Base-by-base conservation (phyloP, 176 grass and related monocot species). In the Carex scoparia region DNA sequence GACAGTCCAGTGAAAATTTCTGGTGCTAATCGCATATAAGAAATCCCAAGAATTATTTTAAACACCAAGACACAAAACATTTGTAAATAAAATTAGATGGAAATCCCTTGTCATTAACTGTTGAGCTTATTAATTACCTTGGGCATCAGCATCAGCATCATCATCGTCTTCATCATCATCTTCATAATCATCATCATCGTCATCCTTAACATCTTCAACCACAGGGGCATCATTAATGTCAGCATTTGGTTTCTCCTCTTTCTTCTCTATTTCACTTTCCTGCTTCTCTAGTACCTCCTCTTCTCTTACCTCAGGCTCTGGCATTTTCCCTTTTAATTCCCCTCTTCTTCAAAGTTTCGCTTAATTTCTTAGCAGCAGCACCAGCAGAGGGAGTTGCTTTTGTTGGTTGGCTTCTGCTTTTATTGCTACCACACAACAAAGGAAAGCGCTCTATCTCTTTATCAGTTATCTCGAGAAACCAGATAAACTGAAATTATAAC, bases 201-300 rank as follows among this genome's bases (percentile, higher is more conserved):
- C 93, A 23, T 93, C 94, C 89, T 91, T 91, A 28, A 88, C 85
- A 68, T 95, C 94, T 86, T 95, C 94, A 61, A 95, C 87, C 7
- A 93, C 75, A 31, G 94, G 94, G 6, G 85, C 89, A 37, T 89
- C 87, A 33, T 93, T 86, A 40, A 40, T 40, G 7, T 92, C 84
- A 30, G 30, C 31, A 67, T 84, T 65, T 4, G 10, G 51, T 33
- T 56, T 42, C 67, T 59, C 44, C 65, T 84, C 83, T 28, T 88
- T 72, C 65, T 48, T 62, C 65, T 89, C 71, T 27, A 84, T 35
- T n/a, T 84, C 85, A 56, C 0, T 44, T 62, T 63, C 87, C 68
- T 83, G 79, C 65, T 89, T 10, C 86, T 92, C 86, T 48, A 54
- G 84, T 48, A 44, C 10, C 75, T 61, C 84, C 37, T 78, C 8